Base-by-base conservation (phyloP, 768 basidiomycete genomes). In the Lactarius trivialis region DNA sequence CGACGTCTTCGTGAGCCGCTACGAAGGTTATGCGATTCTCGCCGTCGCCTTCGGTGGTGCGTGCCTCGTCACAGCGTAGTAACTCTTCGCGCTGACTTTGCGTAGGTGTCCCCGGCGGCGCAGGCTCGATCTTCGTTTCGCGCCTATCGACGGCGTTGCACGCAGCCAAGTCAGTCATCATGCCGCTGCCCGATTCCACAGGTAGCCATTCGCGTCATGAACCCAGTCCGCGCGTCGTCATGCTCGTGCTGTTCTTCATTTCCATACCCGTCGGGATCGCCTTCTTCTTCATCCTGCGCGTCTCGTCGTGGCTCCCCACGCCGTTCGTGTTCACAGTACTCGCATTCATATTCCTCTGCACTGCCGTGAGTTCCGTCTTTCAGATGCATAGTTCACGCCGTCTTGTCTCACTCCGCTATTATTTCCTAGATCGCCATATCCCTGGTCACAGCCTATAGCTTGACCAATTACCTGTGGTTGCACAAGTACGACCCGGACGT, bases 51-150 rank as follows among this genome's bases (percentile, higher is more conserved):
- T 97, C 64, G 91, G 90, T 34, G 93, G 93, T 85, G 69, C 53
- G 82, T 73, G 6, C 19, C 39, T 26, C 17, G 21, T 19, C 19
- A 17, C 30, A 17, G 33, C 30, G 60, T 55, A 32, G 60, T 26
- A 32, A 24, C 11, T 0, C 45, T 19, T 37, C 45, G 39, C 30
- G 53, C 41, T 49, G 33, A 51, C 56, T 7, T 30, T 56, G 50
- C n/a, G 1, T 66, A 87, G 90, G 91, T 55, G 75, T 99, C 15
- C 90, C 93, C 0, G 96, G 95, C 12, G 86, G 88, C 45, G 88
- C 94, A 3, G 95, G 95, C 3, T 86, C 92, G 15, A 93, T 98
- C 68, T 86, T 91, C 65, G 86, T 94, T 39, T 97, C 95, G 2
- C 83, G 97, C 8, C 78, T 97, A 5, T 96, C 94, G 1, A 98